Base-by-base conservation (phyloP, 176 grass and related monocot species). In the Guadua angustifolia region DNA sequence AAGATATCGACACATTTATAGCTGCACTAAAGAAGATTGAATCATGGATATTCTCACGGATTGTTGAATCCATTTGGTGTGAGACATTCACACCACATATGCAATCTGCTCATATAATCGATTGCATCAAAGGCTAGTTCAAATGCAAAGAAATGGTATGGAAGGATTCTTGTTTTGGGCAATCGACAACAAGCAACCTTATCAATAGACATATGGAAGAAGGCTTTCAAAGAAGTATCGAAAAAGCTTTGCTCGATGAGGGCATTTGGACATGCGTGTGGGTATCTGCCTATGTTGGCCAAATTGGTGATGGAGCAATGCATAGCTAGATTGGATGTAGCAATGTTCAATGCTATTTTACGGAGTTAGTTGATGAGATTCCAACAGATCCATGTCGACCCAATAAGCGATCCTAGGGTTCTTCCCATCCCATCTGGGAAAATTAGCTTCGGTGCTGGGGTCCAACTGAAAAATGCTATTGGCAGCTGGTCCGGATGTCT, bases 341-440 rank as follows among this genome's bases (percentile, higher is more conserved):
- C 96, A 79, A 98, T 98, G 96, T 94, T 98, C 80, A 98, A 98
- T 88, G 96, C 96, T 82, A 93, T 98, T 77, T 85, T 98, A 79
- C 89, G 96, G 9, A 95, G 66, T 95, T 93, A n/a, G 89, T 92
- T 89, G 91, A 98, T 70, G 96, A 94, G 42, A 88, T 95, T 43
- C 88, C 96, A 15, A 94, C 96, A 8, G 91, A 98, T 53, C 96
- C 96, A n/a, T n/a, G n/a, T n/a, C n/a, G n/a, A n/a, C n/a, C n/a
- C n/a, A n/a, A n/a, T n/a, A n/a, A n/a, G n/a, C n/a, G n/a, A n/a
- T n/a, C n/a, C n/a, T n/a, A n/a, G n/a, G n/a, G n/a, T n/a, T n/a
- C n/a, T n/a, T n/a, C n/a, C n/a, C n/a, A n/a, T n/a, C n/a, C n/a
- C n/a, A n/a, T n/a, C n/a, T n/a, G n/a, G n/a, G n/a, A n/a, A n/a